A percentile compares a stretch with the other conserved stretches of the same genome.
Conservation (phyloP, 805 yeast genomes). For the Saccharomycopsis sp. region DNA sequence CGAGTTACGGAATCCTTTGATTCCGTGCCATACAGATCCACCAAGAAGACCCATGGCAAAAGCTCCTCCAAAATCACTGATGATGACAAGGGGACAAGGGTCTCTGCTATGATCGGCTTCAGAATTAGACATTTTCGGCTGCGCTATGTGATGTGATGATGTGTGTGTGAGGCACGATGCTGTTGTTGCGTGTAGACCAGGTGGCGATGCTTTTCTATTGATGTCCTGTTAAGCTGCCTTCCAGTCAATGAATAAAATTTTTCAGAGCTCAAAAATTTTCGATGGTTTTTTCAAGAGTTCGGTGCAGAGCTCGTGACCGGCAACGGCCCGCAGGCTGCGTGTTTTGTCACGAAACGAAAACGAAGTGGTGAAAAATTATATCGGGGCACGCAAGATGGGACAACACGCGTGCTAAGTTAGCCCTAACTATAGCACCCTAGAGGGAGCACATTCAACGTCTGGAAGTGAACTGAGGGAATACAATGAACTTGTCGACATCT, state of each 20-base stretch:
- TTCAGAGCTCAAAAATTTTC: neutral
- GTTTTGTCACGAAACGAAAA: neutral
- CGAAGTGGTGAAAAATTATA: neutral
- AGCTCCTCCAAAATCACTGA: conserved; percentile 98
- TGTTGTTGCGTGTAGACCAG: neutral
- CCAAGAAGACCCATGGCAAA: conserved; percentile 99
- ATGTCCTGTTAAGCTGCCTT: neutral
- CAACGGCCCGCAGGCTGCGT: no score
- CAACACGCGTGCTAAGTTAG: no score
- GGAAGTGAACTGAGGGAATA: neutral
- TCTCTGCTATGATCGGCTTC: conserved; percentile 94
- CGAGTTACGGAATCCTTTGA: conserved; percentile 96
- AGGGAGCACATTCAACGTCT: no score
- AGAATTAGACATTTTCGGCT: conserved; percentile 43
- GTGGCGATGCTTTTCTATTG: neutral
- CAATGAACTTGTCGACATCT: conserved; percentile 84
- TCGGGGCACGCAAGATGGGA: no score
- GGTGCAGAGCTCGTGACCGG: neutral
- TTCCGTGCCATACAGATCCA: conserved; percentile 98
- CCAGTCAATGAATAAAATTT: neutral
- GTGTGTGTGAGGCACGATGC: neutral
- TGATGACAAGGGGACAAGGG: conserved; percentile 95
- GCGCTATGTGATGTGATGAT: neutral
- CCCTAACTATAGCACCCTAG: no score
- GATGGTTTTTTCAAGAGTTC: neutral